These are phyloP conservation scores for Lactarius hatsudake DNA, from an alignment of 768 basidiomycete species.

Conservation along the genomic window DNA sequence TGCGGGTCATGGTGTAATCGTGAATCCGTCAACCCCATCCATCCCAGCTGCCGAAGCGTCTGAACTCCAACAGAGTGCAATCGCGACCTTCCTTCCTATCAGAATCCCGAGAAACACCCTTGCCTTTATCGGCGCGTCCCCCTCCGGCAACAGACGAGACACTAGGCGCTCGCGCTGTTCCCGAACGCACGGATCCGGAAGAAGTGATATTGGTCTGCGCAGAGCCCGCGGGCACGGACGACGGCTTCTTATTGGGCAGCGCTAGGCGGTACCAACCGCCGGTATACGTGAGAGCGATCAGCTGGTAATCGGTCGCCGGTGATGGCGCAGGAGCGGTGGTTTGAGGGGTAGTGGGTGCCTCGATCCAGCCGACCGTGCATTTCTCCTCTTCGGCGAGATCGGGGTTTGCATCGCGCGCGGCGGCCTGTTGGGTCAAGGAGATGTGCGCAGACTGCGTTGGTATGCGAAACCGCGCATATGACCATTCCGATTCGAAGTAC, in stretches of 20 bases:
- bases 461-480: slow-evolving; percentile 89
- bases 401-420: slow-evolving; percentile 46
- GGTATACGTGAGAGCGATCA: slow-evolving; percentile 81
- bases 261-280: slow-evolving; percentile 92
- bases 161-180: slow-evolving; percentile 52
- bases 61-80: slow-evolving; percentile 71
- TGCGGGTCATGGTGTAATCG: slow-evolving; percentile 1
- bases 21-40: slow-evolving; percentile 52
- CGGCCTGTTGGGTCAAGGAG: slow-evolving; percentile 65
- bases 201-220: slow-evolving; percentile 30
- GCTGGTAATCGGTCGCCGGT: slow-evolving; percentile 55
- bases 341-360: slow-evolving; percentile 41
- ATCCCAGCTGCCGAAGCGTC: slow-evolving; percentile 86
- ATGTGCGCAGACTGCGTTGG: slow-evolving; percentile 83
- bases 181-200: slow-evolving; percentile 44
- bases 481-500: slow-evolving; percentile 96
- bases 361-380: slow-evolving; percentile 85
- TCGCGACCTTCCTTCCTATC: slow-evolving; percentile 60
- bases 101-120: slow-evolving; percentile 57
- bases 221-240: slow-evolving; percentile 26
- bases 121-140: slow-evolving; percentile 54
- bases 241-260: slow-evolving; percentile 44
- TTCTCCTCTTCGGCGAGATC: slow-evolving; percentile 79
- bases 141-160: slow-evolving; percentile 50
- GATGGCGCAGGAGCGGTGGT: slow-evolving; percentile 31